Evolutionary conservation across 2,329 filamentous ascomycete species (phyloP), one percentile per base, ranked within the genome.

Genomic region (Zelopaecilomyces penicillatus): DNA sequence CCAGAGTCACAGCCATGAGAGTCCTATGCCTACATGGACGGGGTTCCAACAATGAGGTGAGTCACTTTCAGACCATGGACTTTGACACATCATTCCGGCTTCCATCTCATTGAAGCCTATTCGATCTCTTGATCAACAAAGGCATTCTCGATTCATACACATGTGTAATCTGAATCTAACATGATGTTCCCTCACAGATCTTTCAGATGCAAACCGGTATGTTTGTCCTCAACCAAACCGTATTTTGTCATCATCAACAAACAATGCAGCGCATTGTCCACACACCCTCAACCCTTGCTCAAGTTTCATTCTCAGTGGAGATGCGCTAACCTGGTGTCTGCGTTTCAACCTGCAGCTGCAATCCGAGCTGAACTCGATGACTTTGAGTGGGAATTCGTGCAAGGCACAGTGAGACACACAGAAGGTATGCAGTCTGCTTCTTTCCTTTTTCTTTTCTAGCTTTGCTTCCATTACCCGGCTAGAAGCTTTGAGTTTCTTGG

Each of bases 1-100:
- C 8, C 10, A 38, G 6, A 38, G 11, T 5, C 5, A 27, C n/a
- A 5, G 29, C 10, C 31, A 69, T 45, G 43, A 45, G 39, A 30
- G 35, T 45, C 28, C 43, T 45, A 8, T 45, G 43, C 29, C 30
- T 45, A 30, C 43, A 45, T 26, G 43, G 43, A 27, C 32, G 43
- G 12, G 43, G 43, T 11, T 45, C 43, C 27, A 45, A 45, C 29
- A 45, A 45, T 30, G 43, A 45, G 34, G 40, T 42, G 26, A 38
- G 19, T 19, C 37, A 7, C 11, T 12, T 27, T 38, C 26, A 6
- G 5, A 38, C 19, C 19, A 19, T 19, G 19, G 19, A 19, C 19
- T 19, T 19, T 19, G 19, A 19, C 19, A 19, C 19, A 19, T 19
- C 19, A 19, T 19, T 19, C 19, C 19, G 19, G 19, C 19, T 19